Evolutionary conservation across 345 rosid genomes (phyloP), one percentile per base, ranked within the genome.

Genomic region (Turnera subulata): DNA sequence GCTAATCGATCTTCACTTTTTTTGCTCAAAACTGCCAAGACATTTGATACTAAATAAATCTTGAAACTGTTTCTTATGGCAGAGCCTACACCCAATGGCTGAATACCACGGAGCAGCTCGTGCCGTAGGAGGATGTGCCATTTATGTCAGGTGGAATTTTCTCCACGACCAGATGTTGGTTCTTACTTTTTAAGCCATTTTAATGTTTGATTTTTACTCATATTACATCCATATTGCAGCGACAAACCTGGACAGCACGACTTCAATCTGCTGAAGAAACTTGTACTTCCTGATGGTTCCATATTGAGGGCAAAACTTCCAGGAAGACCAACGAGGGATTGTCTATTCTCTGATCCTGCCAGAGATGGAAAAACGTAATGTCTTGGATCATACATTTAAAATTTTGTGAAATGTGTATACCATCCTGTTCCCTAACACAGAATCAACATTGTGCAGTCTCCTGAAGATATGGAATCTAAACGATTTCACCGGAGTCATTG

Each of bases 41-140:
- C 53, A 39, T 25, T 54, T 10, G 1, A 25, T 10, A 6, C 22
- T 17, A 51, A 11, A 6, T 19, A 45, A 32, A 23, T 26, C 6
- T 20, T 57, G 29, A 18, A 54, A 22, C 29, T 56, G 0, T 38
- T 56, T 72, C 49, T 51, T 45, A 20, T 59, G 50, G 15, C 69
- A 84, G 91, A 81, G 86, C 69, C 67, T 82, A 46, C 88, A 84
- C 61, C 82, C 82, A 6, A 82, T 80, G 88, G 88, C 88, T 14
- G 84, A 80, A 76, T 84, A 82, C 70, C 91, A 82, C 19, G 88
- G 81, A 58, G 85, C 91, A 61, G 83, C 88, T 50, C 75, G 88
- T 25, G 84, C 85, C 4, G 79, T 84, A 0, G 85, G 85, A 39
- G 85, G 88, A n/a, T n/a, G n/a, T 50, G 79, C 84, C 8, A 62